Evolutionary conservation across 1,139 yeast species (phyloP).

Genomic region (Trichomonascaceae sp.): DNA sequence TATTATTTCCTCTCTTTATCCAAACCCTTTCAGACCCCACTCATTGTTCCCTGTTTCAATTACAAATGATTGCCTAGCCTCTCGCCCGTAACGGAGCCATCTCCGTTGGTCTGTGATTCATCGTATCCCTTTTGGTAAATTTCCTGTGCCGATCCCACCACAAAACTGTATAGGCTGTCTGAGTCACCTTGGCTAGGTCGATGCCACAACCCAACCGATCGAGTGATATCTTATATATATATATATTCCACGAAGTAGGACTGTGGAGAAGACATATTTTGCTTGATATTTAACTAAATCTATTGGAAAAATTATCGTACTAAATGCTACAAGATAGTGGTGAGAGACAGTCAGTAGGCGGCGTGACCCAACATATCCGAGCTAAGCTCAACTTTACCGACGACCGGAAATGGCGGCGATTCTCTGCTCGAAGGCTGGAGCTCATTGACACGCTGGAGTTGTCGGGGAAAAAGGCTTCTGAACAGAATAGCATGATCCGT

Average conservation of each 20-base stretch:
- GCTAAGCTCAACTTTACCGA: constrained; percentile 68
- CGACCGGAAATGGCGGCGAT: constrained; percentile 80
- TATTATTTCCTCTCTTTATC: no score
- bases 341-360: constrained; percentile 6
- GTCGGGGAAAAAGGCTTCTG: constrained; percentile 79
- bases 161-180: not conserved
- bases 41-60: no score
- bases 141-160: not conserved
- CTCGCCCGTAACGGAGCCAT: not conserved
- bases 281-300: not conserved
- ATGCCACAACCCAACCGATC: not conserved
- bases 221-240: not conserved
- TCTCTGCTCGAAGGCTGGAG: constrained; percentile 82
- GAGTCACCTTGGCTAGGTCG: not conserved
- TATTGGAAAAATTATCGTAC: not conserved
- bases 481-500: constrained; percentile 76
- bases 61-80: not conserved
- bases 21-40: no score
- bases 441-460: constrained; percentile 76
- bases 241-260: not conserved
- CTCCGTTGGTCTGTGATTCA: not conserved
- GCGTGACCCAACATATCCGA: constrained; percentile 64
- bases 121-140: not conserved
- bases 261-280: not conserved
- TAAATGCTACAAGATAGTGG: not conserved